Evolutionary conservation across 371 early-diverging fungal genomes (phyloP), one percentile per base, ranked within the genome.

Genomic region (Cokeromyces recurvatus): DNA sequence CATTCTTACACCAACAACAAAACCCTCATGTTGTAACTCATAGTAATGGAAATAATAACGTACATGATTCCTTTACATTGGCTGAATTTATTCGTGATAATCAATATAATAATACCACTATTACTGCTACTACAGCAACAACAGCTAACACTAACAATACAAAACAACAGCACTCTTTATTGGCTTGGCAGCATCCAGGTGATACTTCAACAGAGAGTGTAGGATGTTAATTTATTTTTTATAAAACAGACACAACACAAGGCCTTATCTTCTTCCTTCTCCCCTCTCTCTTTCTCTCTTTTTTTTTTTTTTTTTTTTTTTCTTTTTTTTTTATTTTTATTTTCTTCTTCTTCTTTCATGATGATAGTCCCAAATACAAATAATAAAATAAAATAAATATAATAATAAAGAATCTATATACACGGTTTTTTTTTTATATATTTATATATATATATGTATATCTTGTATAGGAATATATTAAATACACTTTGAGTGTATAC

Each of bases 181-280:
- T 59, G 35, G 36, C 32, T 48, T 59, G 59, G 59, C 59, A 59
- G 42, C 48, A 57, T 52, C 52, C 58, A 43, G 53, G 49, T 45
- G 58, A 58, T 48, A 48, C 53, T 48, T 40, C 58, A 42, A 51
- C 51, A 10, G 56, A 55, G 36, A 55, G 50, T 16, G 56, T 49
- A 27, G 56, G 56, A 32, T 55, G 56, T 29, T 55, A 45, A 45
- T n/a, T 21, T 34, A 22, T 24, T 37, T 32, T 27, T 17, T 20
- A 17, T 22, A 43, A 20, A 21, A 37, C 20, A 24, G 15, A n/a
- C n/a, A n/a, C n/a, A n/a, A 36, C 4, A 38, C 6, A 19, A 5
- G 4, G 23, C 24, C 32, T 32, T 39, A n/a, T 48, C 15, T 40
- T 29, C 10, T 27, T 37, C 34, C 9, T 19, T 29, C 21, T 19